phyloP scores from a whole-genome alignment of 257 asterid genomes.

The Vinca minor region DNA sequence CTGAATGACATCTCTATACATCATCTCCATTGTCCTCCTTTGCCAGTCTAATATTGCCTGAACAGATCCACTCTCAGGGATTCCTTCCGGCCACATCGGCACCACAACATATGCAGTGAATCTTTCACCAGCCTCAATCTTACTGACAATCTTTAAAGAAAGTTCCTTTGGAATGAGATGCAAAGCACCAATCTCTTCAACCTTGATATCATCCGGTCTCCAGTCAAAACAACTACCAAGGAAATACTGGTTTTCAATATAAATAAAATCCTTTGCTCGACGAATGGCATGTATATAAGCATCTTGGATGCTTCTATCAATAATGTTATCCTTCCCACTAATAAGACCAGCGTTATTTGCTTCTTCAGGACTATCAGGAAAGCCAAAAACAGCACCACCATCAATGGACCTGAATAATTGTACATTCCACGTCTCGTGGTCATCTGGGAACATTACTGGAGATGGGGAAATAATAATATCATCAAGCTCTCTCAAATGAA shows the following conservation, averaged over 20 bases:
- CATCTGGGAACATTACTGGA: constrained; percentile 62
- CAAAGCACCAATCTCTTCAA: constrained; percentile 67
- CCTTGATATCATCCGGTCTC: constrained; percentile 45
- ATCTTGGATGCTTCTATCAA: constrained; percentile 80
- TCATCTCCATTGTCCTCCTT: constrained; percentile 72
- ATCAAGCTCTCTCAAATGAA: constrained; percentile 57
- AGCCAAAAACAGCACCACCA: constrained; percentile 90
- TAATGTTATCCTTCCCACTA: constrained; percentile 71
- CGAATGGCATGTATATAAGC: constrained; percentile 83
- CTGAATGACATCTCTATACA: constrained; percentile 59
- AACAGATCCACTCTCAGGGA: constrained; percentile 82
- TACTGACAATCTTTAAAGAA: constrained; percentile 63
- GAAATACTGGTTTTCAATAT: constrained; percentile 77
- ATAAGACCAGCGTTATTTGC: constrained; percentile 71
- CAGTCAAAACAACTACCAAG: constrained; percentile 71
- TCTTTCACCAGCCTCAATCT: constrained; percentile 79
- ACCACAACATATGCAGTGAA: constrained; percentile 58
- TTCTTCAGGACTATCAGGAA: constrained; percentile 70
- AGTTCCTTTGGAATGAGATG: constrained; percentile 77
- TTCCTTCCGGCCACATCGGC: constrained; percentile 95
- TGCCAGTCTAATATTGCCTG: constrained; percentile 91
- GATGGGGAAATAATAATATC: constrained; percentile 58
- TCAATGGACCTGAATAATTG: constrained; percentile 80
- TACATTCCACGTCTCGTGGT: constrained; percentile 70
- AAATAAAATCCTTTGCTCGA: constrained; percentile 67